phyloP scores from a whole-genome alignment of 192 early-diverging fungal genomes.

The Coemansia sp. region DNA sequence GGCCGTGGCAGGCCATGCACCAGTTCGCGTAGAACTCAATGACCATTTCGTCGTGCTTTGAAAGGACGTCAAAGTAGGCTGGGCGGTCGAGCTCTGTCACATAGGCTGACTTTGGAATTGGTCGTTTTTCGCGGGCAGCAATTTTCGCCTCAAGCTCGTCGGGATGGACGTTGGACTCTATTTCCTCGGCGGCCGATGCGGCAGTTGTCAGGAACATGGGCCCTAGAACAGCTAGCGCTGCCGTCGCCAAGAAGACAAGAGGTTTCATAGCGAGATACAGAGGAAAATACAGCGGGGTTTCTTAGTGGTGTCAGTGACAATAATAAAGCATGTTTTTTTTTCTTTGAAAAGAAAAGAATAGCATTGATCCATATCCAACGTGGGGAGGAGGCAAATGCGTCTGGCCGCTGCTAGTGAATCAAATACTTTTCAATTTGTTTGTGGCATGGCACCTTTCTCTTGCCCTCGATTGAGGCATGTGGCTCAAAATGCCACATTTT shows the following conservation, averaged over 20 bases:
- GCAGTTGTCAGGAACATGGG: neutral
- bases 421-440: neutral
- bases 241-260: slow-evolving; percentile 7
- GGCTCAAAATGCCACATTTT: neutral
- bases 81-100: slow-evolving; percentile 42
- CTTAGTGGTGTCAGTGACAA: neutral
- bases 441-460: neutral
- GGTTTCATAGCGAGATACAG: slow-evolving; percentile 11
- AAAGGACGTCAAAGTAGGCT: slow-evolving; percentile 30
- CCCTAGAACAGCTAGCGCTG: slow-evolving; percentile 11
- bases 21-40: slow-evolving; percentile 56
- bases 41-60: slow-evolving; percentile 31
- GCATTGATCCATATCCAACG: too few species aligned
- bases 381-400: neutral
- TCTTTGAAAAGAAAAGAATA: too few species aligned
- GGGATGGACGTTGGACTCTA: slow-evolving; percentile 3
- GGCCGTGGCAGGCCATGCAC: slow-evolving; percentile 49
- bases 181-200: neutral
- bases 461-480: neutral
- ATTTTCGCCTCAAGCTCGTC: slow-evolving; percentile 32
- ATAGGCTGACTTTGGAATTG: slow-evolving; percentile 41
- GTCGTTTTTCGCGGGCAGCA: slow-evolving; percentile 22
- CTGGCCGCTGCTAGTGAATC: neutral
- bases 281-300: neutral
- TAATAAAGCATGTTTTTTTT: neutral